Percentiles rank a stretch among this genome's conserved stretches.
phyloP scores from a whole-genome alignment of 108 stramenopile species.

The Discostella pseudostelligera region DNA sequence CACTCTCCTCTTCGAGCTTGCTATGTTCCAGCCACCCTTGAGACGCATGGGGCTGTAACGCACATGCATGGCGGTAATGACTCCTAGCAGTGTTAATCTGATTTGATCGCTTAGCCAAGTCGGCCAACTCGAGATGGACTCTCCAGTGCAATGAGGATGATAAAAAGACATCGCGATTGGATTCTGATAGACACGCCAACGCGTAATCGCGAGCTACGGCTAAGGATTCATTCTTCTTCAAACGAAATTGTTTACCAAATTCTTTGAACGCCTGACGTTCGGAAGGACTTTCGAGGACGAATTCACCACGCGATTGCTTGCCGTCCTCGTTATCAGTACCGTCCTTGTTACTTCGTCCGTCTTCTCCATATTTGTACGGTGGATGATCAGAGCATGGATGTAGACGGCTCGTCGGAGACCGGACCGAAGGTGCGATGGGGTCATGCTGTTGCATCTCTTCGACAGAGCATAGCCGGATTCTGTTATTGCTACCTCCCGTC shows the following conservation, averaged over 20 bases:
- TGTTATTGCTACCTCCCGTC: not conserved
- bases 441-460: constrained; percentile 11
- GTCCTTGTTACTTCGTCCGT: not conserved
- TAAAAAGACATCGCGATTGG: constrained; percentile 36
- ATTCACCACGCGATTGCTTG: constrained; percentile 12
- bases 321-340: constrained; percentile 1
- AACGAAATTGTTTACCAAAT: constrained; percentile 63
- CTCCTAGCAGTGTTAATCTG: constrained; percentile 68
- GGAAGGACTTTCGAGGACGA: constrained; percentile 25
- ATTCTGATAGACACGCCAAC: constrained; percentile 35
- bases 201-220: constrained; percentile 63
- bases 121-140: constrained; percentile 80
- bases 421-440: not conserved
- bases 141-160: constrained; percentile 74
- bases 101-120: constrained; percentile 78
- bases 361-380: not conserved
- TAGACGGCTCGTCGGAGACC: not conserved
- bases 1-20: constrained; percentile 96
- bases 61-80: constrained; percentile 82
- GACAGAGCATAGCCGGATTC: not conserved
- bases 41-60: constrained; percentile 80
- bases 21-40: constrained; percentile 97
- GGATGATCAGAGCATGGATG: not conserved
- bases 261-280: constrained; percentile 56
- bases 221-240: constrained; percentile 55